Percentiles rank a stretch among this genome's conserved stretches.
These are phyloP conservation scores for Pestalotiopsis fici DNA, from an alignment of 2,329 filamentous ascomycete species.

Conservation along the genomic window DNA sequence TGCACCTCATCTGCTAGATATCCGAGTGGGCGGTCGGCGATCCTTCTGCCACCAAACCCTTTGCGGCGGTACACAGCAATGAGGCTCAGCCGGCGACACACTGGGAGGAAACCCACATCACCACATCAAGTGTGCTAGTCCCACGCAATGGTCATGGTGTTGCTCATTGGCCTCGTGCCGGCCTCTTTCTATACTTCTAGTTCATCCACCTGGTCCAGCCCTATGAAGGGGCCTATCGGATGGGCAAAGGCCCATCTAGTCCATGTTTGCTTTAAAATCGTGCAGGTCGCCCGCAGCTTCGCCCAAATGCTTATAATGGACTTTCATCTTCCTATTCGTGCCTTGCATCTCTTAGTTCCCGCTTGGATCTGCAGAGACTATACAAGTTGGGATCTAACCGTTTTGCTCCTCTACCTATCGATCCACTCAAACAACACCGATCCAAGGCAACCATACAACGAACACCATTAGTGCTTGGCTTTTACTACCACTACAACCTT, in stretches of 20 bases:
- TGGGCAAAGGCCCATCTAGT: background rate
- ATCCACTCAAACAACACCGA: slow-evolving; percentile 1
- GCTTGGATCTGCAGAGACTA: background rate
- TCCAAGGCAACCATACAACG: background rate
- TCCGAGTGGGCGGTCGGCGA: background rate
- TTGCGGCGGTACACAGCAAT: background rate
- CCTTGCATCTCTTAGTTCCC: slow-evolving; percentile 9
- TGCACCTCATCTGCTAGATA: background rate
- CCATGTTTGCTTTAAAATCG: slow-evolving; percentile 9
- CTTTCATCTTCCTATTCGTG: slow-evolving; percentile 11
- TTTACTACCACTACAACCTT: background rate
- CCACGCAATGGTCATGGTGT: slow-evolving; percentile 1
- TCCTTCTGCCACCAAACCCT: background rate
- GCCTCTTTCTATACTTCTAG: slow-evolving; percentile 2
- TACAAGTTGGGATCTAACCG: background rate
- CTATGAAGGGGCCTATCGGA: slow-evolving; percentile 9
- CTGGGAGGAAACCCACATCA: background rate
- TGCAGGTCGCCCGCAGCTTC: background rate
- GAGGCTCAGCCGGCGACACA: background rate
- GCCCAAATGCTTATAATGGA: slow-evolving; percentile 6
- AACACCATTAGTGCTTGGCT: background rate
- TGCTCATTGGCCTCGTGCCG: background rate
- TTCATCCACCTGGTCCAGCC: slow-evolving; percentile 4
- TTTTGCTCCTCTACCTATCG: background rate
- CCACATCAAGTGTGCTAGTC: slow-evolving; percentile 5